Evolutionary conservation across 306 rosid species (phyloP).

Genomic region (Prinsepia uniflora): DNA sequence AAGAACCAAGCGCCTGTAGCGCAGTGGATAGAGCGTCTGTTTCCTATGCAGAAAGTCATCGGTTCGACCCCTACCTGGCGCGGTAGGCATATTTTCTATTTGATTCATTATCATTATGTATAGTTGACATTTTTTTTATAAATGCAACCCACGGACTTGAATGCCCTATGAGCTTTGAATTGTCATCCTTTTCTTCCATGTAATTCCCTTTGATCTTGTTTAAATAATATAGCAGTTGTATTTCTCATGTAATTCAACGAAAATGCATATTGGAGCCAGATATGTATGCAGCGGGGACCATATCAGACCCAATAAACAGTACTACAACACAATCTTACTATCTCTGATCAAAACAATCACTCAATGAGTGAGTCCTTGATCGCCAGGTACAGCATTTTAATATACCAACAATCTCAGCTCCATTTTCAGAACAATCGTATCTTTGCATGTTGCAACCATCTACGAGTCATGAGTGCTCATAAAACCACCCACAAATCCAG

Average conservation of each 20-base stretch:
- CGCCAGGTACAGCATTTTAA: conserved; percentile 1
- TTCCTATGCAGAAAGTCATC: conserved; percentile 28
- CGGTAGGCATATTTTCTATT: neutral
- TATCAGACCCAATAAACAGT: neutral
- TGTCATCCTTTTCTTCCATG: too few species aligned
- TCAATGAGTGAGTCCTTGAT: neutral
- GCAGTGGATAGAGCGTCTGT: conserved; percentile 21
- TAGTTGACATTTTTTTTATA: too few species aligned
- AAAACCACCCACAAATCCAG: conserved; percentile 90
- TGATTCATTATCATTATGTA: neutral
- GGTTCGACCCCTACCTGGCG: conserved; percentile 40
- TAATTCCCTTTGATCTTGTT: too few species aligned
- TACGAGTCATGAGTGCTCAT: conserved; percentile 79
- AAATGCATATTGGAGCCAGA: neutral
- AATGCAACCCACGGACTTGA: too few species aligned
- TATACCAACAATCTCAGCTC: neutral
- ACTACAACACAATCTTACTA: neutral
- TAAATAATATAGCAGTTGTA: too few species aligned
- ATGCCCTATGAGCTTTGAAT: too few species aligned
- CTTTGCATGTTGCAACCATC: conserved; percentile 5
- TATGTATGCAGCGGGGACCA: neutral
- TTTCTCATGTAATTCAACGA: neutral
- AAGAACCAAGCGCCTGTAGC: too few species aligned
- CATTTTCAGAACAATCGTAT: neutral
- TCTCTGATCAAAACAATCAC: neutral